Conservation (phyloP, 495 filamentous ascomycete genomes). For the Penicillium cosmopolitanum region DNA sequence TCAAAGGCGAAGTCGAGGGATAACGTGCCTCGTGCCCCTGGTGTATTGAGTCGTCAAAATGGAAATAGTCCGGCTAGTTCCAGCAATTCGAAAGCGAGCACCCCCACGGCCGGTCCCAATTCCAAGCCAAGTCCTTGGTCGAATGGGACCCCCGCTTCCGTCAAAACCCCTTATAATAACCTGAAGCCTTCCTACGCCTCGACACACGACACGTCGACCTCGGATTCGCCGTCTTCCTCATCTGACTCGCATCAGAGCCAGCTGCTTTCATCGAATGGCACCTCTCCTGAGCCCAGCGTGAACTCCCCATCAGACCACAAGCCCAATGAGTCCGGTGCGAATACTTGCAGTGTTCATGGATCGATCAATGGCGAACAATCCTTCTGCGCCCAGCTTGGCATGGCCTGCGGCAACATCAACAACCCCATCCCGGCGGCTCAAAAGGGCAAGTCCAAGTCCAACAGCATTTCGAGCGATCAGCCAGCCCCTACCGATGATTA, state of each 20-base stretch:
- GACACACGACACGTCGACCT: slow-evolving; percentile 47
- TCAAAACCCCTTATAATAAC: slow-evolving; percentile 22
- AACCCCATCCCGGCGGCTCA: slow-evolving; percentile 64
- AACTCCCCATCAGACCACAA: slow-evolving; percentile 63
- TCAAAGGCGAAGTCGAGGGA: slow-evolving; percentile 32
- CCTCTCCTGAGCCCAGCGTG: slow-evolving; percentile 69
- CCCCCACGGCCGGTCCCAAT: slow-evolving; percentile 5
- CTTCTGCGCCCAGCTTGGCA: slow-evolving; percentile 72
- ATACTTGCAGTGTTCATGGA: slow-evolving; percentile 29
- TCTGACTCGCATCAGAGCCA: slow-evolving; percentile 64
- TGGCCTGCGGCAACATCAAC: slow-evolving; percentile 71
- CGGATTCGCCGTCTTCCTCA: slow-evolving; percentile 59
- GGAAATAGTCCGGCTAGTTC: slow-evolving; percentile 3
- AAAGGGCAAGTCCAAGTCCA: slow-evolving; percentile 27
- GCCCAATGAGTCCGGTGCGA: slow-evolving; percentile 49
- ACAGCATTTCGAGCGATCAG: slow-evolving; percentile 35
- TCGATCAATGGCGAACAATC: slow-evolving; percentile 59
- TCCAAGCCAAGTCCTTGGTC: slow-evolving; percentile 14
- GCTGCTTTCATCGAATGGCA: slow-evolving; percentile 79
- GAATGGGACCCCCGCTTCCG: slow-evolving; percentile 18
- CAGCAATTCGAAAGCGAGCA: slow-evolving; percentile 16
- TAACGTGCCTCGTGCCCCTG: slow-evolving; percentile 30
- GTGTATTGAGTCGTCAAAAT: slow-evolving; percentile 37
- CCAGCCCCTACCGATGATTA: slow-evolving; percentile 20
- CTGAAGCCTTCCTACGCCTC: slow-evolving; percentile 32